These are phyloP conservation scores for Heterobasidion occidentale DNA, from an alignment of 1,284 basidiomycete genomes.

Conservation along the genomic window DNA sequence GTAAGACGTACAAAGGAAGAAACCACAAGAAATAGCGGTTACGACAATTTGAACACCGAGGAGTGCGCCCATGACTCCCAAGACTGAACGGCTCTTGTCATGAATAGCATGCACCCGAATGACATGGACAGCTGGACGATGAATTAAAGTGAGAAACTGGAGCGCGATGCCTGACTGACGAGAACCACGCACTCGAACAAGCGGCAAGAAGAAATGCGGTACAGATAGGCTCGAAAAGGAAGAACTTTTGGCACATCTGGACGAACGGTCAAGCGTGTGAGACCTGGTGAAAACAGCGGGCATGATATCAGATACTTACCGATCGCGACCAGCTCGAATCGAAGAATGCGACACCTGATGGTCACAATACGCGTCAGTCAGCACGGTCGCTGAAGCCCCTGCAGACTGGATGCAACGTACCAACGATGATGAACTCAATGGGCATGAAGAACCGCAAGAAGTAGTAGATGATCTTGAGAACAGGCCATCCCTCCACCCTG, in stretches of 20 bases:
- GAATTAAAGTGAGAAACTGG: not conserved
- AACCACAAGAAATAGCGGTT: slow-evolving; percentile 64
- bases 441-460: slow-evolving; percentile 71
- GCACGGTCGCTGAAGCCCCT: not conserved
- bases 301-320: not conserved
- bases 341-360: slow-evolving; percentile 70
- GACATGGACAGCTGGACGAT: slow-evolving; percentile 48
- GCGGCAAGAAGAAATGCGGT: slow-evolving; percentile 69
- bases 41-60: slow-evolving; percentile 59
- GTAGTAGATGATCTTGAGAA: slow-evolving; percentile 67
- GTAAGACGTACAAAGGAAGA: slow-evolving; percentile 50
- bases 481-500: slow-evolving; percentile 63
- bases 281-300: not conserved
- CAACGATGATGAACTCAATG: slow-evolving; percentile 65
- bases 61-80: slow-evolving; percentile 47
- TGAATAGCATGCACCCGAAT: slow-evolving; percentile 75
- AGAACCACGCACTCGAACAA: slow-evolving; percentile 41
- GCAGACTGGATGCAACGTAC: slow-evolving; percentile 28
- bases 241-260: slow-evolving; percentile 62
- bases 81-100: slow-evolving; percentile 47
- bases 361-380: slow-evolving; percentile 3
- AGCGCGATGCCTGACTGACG: slow-evolving; percentile 2
- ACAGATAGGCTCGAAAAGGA: slow-evolving; percentile 75
- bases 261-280: slow-evolving; percentile 6
- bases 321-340: slow-evolving; percentile 24